Conservation (phyloP, 75 land plant genomes). For the Sequoia sempervirens region DNA sequence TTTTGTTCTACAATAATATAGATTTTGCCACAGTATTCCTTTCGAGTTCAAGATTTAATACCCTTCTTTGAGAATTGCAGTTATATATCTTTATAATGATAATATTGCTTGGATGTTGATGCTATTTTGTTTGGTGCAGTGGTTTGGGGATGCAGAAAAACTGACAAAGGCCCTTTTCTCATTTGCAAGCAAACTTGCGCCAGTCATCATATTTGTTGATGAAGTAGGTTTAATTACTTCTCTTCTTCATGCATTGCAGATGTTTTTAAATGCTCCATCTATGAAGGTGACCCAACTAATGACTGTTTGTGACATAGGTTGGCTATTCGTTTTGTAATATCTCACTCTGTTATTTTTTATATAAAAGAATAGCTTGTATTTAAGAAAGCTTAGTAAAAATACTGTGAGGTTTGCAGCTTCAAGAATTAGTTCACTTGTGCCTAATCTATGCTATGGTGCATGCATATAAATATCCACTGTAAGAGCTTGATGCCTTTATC, state of each 20-base stretch:
- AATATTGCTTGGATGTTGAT: not conserved
- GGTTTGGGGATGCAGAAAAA: constrained; percentile 99
- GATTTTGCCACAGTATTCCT: not conserved
- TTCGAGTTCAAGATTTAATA: not conserved
- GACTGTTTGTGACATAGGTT: not conserved
- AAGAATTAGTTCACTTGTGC: not conserved
- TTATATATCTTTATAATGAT: not conserved
- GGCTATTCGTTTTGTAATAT: not conserved
- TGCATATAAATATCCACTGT: not conserved
- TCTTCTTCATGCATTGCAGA: not conserved
- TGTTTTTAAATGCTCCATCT: not conserved
- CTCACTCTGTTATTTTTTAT: no score
- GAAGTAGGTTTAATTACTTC: constrained; percentile 50
- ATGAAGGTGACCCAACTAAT: no score
- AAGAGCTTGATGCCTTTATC: not conserved
- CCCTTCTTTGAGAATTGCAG: not conserved
- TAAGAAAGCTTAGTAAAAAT: not conserved
- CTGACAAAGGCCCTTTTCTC: constrained; percentile 94
- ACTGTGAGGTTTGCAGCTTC: not conserved
- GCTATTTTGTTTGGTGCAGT: constrained; percentile 36
- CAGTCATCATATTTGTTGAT: constrained; percentile 95
- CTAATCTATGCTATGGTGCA: not conserved
- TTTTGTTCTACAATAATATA: not conserved
- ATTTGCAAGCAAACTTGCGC: constrained; percentile 91
- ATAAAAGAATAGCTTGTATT: not conserved